Evolutionary conservation across 805 yeast species (phyloP).

Genomic region (Teunomyces pallodes): DNA sequence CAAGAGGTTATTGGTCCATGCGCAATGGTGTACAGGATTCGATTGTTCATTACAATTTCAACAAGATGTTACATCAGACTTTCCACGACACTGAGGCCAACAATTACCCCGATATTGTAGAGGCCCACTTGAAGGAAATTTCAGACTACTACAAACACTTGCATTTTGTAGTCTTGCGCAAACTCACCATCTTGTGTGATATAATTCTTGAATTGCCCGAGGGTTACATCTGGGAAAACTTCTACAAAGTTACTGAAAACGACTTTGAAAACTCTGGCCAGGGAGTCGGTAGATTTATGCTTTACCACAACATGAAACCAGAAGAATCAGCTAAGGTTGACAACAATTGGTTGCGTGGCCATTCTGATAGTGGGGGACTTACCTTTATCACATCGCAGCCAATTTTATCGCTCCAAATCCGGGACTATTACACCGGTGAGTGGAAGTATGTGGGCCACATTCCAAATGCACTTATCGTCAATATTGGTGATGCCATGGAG

Average conservation of each 20-base stretch:
- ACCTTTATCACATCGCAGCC: conserved; percentile 33
- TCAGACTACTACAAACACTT: conserved; percentile 21
- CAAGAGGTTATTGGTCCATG: conserved; percentile 30
- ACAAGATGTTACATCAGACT: conserved; percentile 21
- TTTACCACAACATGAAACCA: conserved; percentile 23
- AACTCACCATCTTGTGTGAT: conserved; percentile 24
- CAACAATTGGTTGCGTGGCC: conserved; percentile 29
- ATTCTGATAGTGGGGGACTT: conserved; percentile 29
- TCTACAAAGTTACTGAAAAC: conserved; percentile 21
- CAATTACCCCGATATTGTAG: conserved; percentile 25
- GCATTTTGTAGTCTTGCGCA: conserved; percentile 20
- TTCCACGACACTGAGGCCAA: conserved; percentile 17
- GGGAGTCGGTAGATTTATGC: conserved; percentile 31
- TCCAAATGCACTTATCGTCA: conserved; percentile 29
- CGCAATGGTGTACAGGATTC: conserved; percentile 27
- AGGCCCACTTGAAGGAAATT: conserved; percentile 21
- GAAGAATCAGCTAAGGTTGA: conserved; percentile 23
- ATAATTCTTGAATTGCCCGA: conserved; percentile 26
- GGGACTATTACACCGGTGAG: conserved; percentile 27
- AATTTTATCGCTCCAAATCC: conserved; percentile 26
- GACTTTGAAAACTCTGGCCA: conserved; percentile 24
- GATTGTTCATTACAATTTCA: conserved; percentile 27
- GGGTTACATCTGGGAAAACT: conserved; percentile 27
- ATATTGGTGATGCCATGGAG: conserved; percentile 30
- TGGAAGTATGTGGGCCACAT: conserved; percentile 32